A percentile compares a stretch with the other conserved stretches of the same genome.
Evolutionary conservation across 1,284 basidiomycete genomes (phyloP).

Genomic region (Ganoderma lingzhi): DNA sequence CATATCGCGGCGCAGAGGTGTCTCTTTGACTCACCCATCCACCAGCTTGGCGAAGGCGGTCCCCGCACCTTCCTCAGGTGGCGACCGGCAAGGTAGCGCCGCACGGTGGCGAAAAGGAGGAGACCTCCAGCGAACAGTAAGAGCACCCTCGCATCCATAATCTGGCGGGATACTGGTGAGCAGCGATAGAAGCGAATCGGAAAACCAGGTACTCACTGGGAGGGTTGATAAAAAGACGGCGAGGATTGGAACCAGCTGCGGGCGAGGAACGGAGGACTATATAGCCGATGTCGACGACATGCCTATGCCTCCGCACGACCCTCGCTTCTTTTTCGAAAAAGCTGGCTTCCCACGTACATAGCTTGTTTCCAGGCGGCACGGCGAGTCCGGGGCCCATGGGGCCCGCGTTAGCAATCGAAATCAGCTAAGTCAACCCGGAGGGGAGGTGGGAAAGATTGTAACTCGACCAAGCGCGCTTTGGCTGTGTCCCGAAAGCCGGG

Average conservation of each 20-base stretch:
- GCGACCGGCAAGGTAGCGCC: slow-evolving; percentile 23
- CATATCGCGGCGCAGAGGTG: background rate
- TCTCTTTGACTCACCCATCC: slow-evolving; percentile 26
- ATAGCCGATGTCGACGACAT: background rate
- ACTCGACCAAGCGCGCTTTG: too few relatives aligned
- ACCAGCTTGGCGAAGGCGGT: slow-evolving; percentile 31
- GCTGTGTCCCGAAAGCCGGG: background rate
- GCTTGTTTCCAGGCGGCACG: background rate
- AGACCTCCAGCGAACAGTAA: slow-evolving; percentile 20
- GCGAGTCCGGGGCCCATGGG: background rate
- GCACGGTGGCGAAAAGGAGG: slow-evolving; percentile 19
- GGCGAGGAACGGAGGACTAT: background rate
- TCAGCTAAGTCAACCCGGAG: background rate
- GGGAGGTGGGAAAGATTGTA: too few relatives aligned
- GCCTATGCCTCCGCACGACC: background rate
- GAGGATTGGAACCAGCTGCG: background rate
- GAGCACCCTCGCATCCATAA: slow-evolving; percentile 18
- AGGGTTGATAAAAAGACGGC: background rate
- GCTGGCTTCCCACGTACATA: background rate
- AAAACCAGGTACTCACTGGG: background rate
- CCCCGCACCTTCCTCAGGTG: slow-evolving; percentile 30
- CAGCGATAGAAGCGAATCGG: background rate
- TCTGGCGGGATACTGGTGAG: background rate
- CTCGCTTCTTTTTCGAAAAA: slow-evolving; percentile 24
- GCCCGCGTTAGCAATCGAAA: background rate